These are phyloP conservation scores for Penicillium daleae DNA, from an alignment of 495 filamentous ascomycete species.

Conservation along the genomic window DNA sequence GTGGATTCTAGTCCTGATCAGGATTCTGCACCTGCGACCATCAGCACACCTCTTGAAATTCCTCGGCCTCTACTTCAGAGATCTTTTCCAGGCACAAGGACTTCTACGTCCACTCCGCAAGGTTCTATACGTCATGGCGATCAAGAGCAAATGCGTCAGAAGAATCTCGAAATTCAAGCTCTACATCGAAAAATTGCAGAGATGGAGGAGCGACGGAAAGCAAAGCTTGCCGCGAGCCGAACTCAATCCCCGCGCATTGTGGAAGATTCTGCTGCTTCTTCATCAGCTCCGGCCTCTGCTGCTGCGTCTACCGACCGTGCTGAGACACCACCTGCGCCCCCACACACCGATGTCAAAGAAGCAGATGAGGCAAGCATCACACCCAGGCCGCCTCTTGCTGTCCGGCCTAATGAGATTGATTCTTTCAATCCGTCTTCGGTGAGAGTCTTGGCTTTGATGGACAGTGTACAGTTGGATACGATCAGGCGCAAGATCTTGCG, in stretches of 20 bases:
- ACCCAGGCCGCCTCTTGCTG: slow-evolving; percentile 4
- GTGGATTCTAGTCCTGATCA: slow-evolving; percentile 29
- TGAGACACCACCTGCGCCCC: slow-evolving; percentile 10
- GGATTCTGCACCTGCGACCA: slow-evolving; percentile 1
- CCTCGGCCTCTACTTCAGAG: slow-evolving; percentile 16
- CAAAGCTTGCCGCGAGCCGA: slow-evolving; percentile 49
- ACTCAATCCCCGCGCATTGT: slow-evolving; percentile 37
- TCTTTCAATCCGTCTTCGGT: slow-evolving; percentile 21
- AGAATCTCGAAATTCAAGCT: slow-evolving; percentile 71
- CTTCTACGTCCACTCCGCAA: slow-evolving; percentile 45
- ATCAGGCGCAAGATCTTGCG: slow-evolving; percentile 44
- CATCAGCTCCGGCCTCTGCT: slow-evolving; percentile 22
- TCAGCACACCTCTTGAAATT: slow-evolving; percentile 1
- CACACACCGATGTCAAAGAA: background rate
- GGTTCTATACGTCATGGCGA: slow-evolving; percentile 38
- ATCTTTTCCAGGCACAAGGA: slow-evolving; percentile 11
- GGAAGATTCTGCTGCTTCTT: slow-evolving; percentile 25
- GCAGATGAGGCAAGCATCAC: background rate
- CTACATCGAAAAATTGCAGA: slow-evolving; percentile 79
- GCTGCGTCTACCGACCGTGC: slow-evolving; percentile 14
- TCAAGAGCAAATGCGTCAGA: slow-evolving; percentile 61
- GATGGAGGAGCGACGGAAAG: slow-evolving; percentile 68
- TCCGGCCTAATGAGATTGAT: slow-evolving; percentile 13
- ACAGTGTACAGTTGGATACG: slow-evolving; percentile 27
- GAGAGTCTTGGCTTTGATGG: slow-evolving; percentile 19